phyloP scores from a whole-genome alignment of 345 rosid genomes.

The Atalantia buxifolia region DNA sequence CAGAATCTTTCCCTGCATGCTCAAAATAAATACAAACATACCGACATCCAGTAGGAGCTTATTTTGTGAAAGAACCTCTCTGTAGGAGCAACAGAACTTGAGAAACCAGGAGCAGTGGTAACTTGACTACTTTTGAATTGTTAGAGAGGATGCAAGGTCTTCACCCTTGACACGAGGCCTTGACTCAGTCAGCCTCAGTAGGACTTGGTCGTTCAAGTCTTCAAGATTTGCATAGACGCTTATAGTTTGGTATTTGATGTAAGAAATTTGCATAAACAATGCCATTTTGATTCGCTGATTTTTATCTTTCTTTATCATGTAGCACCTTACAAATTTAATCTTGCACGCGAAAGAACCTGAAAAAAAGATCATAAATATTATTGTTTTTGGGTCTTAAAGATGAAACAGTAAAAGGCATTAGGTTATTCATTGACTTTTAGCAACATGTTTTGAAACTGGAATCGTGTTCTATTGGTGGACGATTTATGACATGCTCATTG shows the following conservation, averaged over 20 bases:
- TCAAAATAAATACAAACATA: conserved; percentile 15
- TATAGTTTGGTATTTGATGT: background rate
- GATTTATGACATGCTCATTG: background rate
- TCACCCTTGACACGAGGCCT: background rate
- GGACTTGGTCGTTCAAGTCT: background rate
- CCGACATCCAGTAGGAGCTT: conserved; percentile 48
- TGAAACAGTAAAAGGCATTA: background rate
- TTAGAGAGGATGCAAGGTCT: background rate
- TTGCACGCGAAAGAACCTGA: background rate
- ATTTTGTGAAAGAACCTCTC: conserved; percentile 16
- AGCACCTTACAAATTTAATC: background rate
- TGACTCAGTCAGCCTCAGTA: background rate
- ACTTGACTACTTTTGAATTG: background rate
- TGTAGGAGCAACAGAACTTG: background rate
- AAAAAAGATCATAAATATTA: background rate
- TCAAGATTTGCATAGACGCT: background rate
- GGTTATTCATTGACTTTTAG: background rate
- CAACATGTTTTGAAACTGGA: background rate
- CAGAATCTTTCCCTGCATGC: background rate
- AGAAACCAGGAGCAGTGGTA: background rate
- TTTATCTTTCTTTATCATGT: background rate
- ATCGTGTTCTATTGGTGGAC: background rate
- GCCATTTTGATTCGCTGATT: no score
- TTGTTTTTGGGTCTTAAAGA: background rate
- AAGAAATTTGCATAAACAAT: no score